phyloP scores from a whole-genome alignment of 345 rosid species.

The Noccaea bulbosa region DNA sequence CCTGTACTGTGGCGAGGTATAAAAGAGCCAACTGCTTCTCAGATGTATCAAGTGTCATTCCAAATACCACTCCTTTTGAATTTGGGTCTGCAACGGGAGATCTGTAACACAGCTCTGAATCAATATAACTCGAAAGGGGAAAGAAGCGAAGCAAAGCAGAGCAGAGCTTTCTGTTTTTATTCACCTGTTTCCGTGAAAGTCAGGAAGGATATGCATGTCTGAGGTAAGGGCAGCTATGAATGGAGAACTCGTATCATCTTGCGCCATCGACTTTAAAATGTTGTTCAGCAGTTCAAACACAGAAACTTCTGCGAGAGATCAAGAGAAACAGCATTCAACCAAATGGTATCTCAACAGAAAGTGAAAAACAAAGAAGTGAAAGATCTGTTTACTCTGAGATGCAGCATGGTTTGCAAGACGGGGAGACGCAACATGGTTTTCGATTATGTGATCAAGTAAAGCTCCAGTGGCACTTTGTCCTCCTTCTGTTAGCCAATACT shows the following conservation, averaged over 20 bases:
- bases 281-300: conserved; percentile 74
- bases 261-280: conserved; percentile 58
- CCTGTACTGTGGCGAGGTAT: conserved; percentile 81
- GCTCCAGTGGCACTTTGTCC: conserved; percentile 99
- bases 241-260: conserved; percentile 65
- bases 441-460: conserved; percentile 77
- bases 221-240: conserved; percentile 86
- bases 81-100: conserved; percentile 93
- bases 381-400: conserved; percentile 62
- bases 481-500: conserved; percentile 96
- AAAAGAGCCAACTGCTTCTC: conserved; percentile 84
- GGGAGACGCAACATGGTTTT: conserved; percentile 88
- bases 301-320: conserved; percentile 63
- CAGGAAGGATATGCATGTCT: conserved; percentile 78
- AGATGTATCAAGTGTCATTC: conserved; percentile 83
- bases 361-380: neutral
- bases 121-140: conserved; percentile 19
- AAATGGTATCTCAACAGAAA: conserved; percentile 12
- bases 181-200: conserved; percentile 96
- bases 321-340: conserved; percentile 9
- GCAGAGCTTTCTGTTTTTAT: neutral
- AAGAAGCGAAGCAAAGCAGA: neutral
- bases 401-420: conserved; percentile 92
- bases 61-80: conserved; percentile 79
- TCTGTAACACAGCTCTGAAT: conserved; percentile 51